Conservation (phyloP, 176 grass and related monocot genomes). For the Neostapfia colusana region DNA sequence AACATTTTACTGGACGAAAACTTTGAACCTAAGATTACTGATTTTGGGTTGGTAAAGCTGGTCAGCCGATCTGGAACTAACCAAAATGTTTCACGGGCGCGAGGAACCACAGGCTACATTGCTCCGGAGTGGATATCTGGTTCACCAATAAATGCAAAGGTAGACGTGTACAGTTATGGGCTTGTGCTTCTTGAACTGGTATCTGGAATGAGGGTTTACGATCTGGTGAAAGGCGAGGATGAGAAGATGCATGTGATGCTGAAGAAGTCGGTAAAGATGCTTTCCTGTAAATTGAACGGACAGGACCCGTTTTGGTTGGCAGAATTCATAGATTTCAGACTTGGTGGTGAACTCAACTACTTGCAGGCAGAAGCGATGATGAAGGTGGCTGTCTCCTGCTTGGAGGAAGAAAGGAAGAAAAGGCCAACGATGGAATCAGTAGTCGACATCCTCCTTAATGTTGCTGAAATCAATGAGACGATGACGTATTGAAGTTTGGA, state of each 20-base stretch:
- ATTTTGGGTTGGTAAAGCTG: too few species aligned
- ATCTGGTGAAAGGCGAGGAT: constrained; percentile 18
- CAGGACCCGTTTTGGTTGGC: constrained; percentile 34
- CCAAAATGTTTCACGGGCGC: too few species aligned
- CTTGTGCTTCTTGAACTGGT: too few species aligned
- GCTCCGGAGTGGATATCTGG: too few species aligned
- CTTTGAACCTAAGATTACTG: too few species aligned
- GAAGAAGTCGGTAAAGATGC: constrained; percentile 39
- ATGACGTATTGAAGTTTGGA: neutral
- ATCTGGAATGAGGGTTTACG: too few species aligned
- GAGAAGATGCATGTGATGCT: constrained; percentile 24
- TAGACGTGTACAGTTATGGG: too few species aligned
- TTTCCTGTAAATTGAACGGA: constrained; percentile 23
- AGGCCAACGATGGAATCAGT: constrained; percentile 52
- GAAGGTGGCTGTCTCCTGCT: constrained; percentile 44
- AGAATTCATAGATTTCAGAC: constrained; percentile 45
- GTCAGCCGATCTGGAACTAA: too few species aligned
- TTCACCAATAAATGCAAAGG: too few species aligned
- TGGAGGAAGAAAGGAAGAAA: constrained; percentile 48
- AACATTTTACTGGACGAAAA: too few species aligned
- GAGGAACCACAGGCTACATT: too few species aligned
- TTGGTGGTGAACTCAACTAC: constrained; percentile 31
- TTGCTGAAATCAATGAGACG: constrained; percentile 8
- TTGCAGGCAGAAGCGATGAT: constrained; percentile 31
- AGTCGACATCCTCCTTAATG: constrained; percentile 39